A percentile compares a stretch with the other conserved stretches of the same genome.
Conservation (phyloP, 2,329 filamentous ascomycete genomes). For the Xenoacremonium recifei region DNA sequence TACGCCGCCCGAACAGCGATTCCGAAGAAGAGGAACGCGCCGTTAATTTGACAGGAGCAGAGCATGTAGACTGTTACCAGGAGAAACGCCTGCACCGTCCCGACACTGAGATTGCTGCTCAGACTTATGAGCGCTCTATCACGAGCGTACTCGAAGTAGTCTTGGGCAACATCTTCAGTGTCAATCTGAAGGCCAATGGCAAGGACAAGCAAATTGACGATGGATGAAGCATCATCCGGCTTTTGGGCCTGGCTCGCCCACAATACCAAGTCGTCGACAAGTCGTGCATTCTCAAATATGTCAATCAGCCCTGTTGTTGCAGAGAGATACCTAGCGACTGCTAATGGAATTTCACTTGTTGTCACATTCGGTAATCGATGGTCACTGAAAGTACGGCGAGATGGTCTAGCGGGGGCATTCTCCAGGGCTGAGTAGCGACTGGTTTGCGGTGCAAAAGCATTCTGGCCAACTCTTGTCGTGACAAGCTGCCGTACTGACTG, state of each 20-base stretch:
- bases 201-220: constrained; percentile 49
- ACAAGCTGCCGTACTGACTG: constrained; percentile 54
- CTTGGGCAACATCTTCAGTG: constrained; percentile 40
- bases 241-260: constrained; percentile 39
- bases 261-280: constrained; percentile 38
- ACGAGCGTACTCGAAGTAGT: constrained; percentile 51
- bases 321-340: constrained; percentile 36
- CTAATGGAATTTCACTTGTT: constrained; percentile 21
- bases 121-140: constrained; percentile 44
- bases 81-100: constrained; percentile 49
- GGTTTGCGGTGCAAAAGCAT: constrained; percentile 51
- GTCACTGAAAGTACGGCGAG: constrained; percentile 16
- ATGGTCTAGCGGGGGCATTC: constrained; percentile 35
- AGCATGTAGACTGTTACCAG: constrained; percentile 55
- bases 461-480: constrained; percentile 44
- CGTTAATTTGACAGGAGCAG: constrained; percentile 54
- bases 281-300: constrained; percentile 41
- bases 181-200: constrained; percentile 47
- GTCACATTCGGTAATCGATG: constrained; percentile 27
- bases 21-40: constrained; percentile 53
- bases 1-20: constrained; percentile 52
- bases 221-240: constrained; percentile 36
- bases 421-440: constrained; percentile 50
- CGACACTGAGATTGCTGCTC: constrained; percentile 45
- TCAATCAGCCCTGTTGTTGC: constrained; percentile 47